These are phyloP conservation scores for Pichia deserticola DNA, from an alignment of 805 yeast species.

Conservation along the genomic window DNA sequence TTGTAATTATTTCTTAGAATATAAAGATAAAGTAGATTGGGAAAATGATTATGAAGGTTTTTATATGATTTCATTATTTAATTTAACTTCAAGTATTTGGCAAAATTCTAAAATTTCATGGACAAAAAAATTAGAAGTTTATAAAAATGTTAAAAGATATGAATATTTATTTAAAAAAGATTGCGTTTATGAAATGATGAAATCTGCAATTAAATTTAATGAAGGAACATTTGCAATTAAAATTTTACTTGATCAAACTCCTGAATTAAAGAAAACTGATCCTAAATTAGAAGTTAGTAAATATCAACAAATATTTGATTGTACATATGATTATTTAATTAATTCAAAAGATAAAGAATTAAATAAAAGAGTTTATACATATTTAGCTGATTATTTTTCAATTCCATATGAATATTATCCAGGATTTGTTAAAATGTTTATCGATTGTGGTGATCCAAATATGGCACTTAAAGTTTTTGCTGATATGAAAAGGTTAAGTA, in stretches of 20 bases:
- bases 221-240: slow-evolving; percentile 11
- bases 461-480: slow-evolving; percentile 58
- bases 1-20: slow-evolving; percentile 5
- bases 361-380: slow-evolving; percentile 55
- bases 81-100: slow-evolving; percentile 18
- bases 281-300: slow-evolving; percentile 15
- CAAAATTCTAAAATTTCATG: slow-evolving; percentile 14
- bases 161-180: slow-evolving; percentile 31
- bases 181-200: slow-evolving; percentile 33
- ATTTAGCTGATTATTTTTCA: slow-evolving; percentile 45
- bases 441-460: slow-evolving; percentile 47
- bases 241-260: slow-evolving; percentile 14
- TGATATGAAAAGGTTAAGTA: slow-evolving; percentile 47
- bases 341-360: slow-evolving; percentile 21
- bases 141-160: slow-evolving; percentile 36
- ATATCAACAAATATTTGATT: slow-evolving; percentile 16
- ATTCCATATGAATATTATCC: slow-evolving; percentile 54
- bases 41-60: slow-evolving; percentile 26
- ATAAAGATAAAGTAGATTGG: slow-evolving; percentile 38
- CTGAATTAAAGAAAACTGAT: slow-evolving; percentile 30
- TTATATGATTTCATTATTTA: slow-evolving; percentile 22
- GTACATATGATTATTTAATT: slow-evolving; percentile 8
- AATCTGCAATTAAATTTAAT: slow-evolving; percentile 9
- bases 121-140: slow-evolving; percentile 24
- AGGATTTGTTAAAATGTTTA: slow-evolving; percentile 51